Conservation (phyloP, 1,139 yeast species). For the Zygotorulaspora mrakii region DNA sequence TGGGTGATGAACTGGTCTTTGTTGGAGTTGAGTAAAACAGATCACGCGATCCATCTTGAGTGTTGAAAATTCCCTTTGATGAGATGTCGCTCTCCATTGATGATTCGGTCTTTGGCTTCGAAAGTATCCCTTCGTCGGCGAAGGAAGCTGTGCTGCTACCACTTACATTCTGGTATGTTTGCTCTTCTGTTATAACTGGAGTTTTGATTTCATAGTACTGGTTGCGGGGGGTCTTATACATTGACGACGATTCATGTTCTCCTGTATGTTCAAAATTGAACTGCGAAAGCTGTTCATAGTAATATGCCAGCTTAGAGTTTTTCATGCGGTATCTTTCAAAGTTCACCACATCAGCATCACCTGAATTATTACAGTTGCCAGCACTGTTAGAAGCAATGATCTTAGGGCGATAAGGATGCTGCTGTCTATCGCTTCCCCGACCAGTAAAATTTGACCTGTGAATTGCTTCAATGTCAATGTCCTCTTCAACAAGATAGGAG, state of each 20-base stretch:
- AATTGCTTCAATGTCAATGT: too few relatives aligned
- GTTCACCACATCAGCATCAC: conserved; percentile 14
- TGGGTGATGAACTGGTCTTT: conserved; percentile 6
- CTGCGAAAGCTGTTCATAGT: conserved; percentile 5
- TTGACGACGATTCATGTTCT: neutral
- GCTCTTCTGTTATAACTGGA: conserved; percentile 2
- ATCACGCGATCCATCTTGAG: conserved; percentile 7
- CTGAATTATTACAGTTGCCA: too few relatives aligned
- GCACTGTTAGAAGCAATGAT: neutral
- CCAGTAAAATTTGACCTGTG: too few relatives aligned
- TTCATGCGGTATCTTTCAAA: conserved; percentile 25
- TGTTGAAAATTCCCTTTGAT: conserved; percentile 3
- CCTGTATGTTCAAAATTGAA: neutral
- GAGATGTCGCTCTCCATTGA: conserved; percentile 19
- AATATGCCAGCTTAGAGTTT: conserved; percentile 10
- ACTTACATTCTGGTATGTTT: conserved; percentile 10
- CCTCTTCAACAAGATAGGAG: conserved; percentile 36
- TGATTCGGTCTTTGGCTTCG: conserved; percentile 20
- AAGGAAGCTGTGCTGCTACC: conserved; percentile 13
- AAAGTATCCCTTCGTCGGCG: conserved; percentile 13
- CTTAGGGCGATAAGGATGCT: neutral
- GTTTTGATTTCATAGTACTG: neutral
- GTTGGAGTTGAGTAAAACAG: conserved; percentile 6
- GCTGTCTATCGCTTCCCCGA: neutral
- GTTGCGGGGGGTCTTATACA: neutral